Evolutionary conservation across 495 filamentous ascomycete species (phyloP).

Genomic region (Penicillium mononematosum): DNA sequence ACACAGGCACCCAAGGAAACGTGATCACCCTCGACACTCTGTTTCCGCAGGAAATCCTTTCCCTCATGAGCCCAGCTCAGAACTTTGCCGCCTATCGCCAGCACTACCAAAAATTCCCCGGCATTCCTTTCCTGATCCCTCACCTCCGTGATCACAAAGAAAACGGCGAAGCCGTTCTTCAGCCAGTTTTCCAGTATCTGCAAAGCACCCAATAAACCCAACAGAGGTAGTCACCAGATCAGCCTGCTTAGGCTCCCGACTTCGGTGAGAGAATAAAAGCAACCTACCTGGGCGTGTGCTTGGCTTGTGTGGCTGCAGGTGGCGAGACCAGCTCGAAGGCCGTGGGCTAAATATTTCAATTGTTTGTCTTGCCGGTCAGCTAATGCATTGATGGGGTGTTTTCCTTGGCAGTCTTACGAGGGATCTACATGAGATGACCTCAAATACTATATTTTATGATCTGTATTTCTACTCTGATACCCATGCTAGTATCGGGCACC

Average conservation of each 20-base stretch:
- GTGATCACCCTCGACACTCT: slow-evolving; percentile 27
- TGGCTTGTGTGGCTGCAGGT: slow-evolving; percentile 20
- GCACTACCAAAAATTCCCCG: slow-evolving; percentile 31
- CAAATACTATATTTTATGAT: slow-evolving; percentile 15
- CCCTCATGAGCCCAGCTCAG: slow-evolving; percentile 28
- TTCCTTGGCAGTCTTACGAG: slow-evolving; percentile 6
- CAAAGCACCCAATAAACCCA: slow-evolving; percentile 15
- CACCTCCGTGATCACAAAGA: slow-evolving; percentile 40
- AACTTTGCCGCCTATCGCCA: slow-evolving; percentile 42
- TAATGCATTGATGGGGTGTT: slow-evolving; percentile 3
- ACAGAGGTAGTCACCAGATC: slow-evolving; percentile 3
- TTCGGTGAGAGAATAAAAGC: slow-evolving; percentile 7
- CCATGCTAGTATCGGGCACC: slow-evolving; percentile 25
- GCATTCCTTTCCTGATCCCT: slow-evolving; percentile 43
- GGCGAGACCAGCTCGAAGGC: slow-evolving; percentile 6
- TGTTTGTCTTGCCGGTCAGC: slow-evolving; percentile 6
- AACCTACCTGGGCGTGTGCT: slow-evolving; percentile 13
- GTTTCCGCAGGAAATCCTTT: slow-evolving; percentile 25
- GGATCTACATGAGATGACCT: slow-evolving; percentile 14
- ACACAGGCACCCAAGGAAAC: slow-evolving; percentile 14
- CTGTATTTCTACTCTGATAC: slow-evolving; percentile 27
- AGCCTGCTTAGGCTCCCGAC: not conserved
- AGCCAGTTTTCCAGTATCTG: slow-evolving; percentile 31
- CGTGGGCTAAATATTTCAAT: slow-evolving; percentile 2
- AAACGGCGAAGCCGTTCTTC: slow-evolving; percentile 31